Base-by-base conservation (phyloP, 305 asterid species). In the Fraxinus floribunda region DNA sequence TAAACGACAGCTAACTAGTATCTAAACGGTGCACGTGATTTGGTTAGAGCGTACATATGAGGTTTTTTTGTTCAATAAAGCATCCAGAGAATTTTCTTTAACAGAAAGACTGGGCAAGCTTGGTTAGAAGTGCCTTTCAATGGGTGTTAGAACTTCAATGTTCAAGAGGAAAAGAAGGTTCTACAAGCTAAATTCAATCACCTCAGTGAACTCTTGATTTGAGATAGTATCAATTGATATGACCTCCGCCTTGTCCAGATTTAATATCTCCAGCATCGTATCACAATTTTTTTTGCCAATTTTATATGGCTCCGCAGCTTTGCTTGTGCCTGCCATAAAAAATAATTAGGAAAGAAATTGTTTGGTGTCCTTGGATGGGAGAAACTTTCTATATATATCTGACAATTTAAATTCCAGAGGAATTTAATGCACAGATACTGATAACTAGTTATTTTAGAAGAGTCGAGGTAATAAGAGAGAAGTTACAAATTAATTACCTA, bases 141-240 rank as follows among this genome's bases (percentile, higher is more conserved):
- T 78, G 76, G 52, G 11, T 60, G 66, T 68, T 30, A 68, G 39
- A 71, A 77, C 44, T 52, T 64, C 10, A 11, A 73, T 36, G 49
- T 77, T 32, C 66, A 68, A 70, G 74, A 77, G 70, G 76, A 77
- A 66, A 81, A 80, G 74, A 75, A 66, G 75, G 62, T 75, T 57
- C 77, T 24, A 66, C 52, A 18, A 29, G 73, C 66, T 44, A 75
- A 75, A 70, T 70, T 80, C 79, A 77, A 83, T 89, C 90, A 96
- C 99, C 98, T 96, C 99, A n/a, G 97, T 90, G 85, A 96, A 94
- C 83, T 97, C 99, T 86, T 97, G 98, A 88, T 97, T 97, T 78
- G 99, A 97, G 85, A 97, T 89, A 20, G 97, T 90, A 86, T 95
- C 98, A 87, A 95, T 97, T 52, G 97, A 85, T 87, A 94, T 88